Evolutionary conservation across 23 red algal species (phyloP).

Genomic region (Agarophyton chilense): DNA sequence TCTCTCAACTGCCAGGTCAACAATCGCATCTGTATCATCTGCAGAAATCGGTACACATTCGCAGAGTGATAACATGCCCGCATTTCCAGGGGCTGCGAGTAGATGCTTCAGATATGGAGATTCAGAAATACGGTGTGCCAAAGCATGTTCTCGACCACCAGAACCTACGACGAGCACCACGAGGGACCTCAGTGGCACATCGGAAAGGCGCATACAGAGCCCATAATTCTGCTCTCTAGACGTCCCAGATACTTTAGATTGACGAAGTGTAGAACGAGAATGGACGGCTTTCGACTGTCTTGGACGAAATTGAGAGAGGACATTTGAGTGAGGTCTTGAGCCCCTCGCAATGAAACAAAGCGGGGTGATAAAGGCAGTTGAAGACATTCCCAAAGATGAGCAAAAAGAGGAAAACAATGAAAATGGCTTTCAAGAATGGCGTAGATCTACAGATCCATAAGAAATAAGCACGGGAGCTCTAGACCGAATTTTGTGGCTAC

Average conservation of each 20-base stretch:
- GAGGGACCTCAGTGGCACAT: slow-evolving; percentile 29
- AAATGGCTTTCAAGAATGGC: too few relatives aligned
- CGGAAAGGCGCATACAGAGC: slow-evolving; percentile 41
- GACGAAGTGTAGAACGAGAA: background rate
- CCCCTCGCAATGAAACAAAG: background rate
- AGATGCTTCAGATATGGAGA: slow-evolving; percentile 69
- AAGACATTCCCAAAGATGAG: background rate
- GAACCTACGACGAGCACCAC: slow-evolving; percentile 86
- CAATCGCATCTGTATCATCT: slow-evolving; percentile 61
- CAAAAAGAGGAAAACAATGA: too few relatives aligned
- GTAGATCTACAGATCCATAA: too few relatives aligned
- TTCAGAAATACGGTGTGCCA: slow-evolving; percentile 66
- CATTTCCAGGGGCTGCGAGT: slow-evolving; percentile 84
- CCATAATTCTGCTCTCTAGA: background rate
- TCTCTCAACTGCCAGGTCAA: slow-evolving; percentile 40
- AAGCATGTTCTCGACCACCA: slow-evolving; percentile 95
- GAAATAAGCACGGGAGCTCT: too few relatives aligned
- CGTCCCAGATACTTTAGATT: background rate
- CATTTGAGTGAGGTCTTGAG: too few relatives aligned
- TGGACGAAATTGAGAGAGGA: background rate
- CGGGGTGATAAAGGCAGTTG: background rate
- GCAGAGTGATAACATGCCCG: slow-evolving; percentile 66
- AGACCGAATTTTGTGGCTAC: too few relatives aligned
- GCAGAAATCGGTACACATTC: slow-evolving; percentile 44
- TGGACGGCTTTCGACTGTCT: background rate